Percentiles rank a stretch among this genome's conserved stretches.
phyloP scores from a whole-genome alignment of 768 basidiomycete species.

The Coprinopsis sp. region DNA sequence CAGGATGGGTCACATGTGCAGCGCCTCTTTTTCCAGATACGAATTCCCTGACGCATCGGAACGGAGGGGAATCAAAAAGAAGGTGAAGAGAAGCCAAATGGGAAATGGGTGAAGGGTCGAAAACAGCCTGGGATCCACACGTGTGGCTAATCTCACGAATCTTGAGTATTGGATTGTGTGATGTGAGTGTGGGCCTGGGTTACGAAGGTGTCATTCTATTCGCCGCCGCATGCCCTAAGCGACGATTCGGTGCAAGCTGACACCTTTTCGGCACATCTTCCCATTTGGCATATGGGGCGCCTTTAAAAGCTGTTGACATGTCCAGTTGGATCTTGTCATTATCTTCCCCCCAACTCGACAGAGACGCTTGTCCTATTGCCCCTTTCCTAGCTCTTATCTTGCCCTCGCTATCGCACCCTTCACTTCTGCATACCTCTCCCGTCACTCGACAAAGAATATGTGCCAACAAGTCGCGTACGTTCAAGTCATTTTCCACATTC shows the following conservation, averaged over 20 bases:
- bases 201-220: conserved; percentile 17
- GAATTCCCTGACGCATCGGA: conserved; percentile 32
- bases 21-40: no score
- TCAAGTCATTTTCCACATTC: neutral
- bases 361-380: no score
- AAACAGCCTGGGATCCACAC: conserved; percentile 17
- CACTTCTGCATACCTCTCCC: conserved; percentile 3
- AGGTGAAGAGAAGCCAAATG: conserved; percentile 10
- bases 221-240: conserved; percentile 24
- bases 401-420: conserved; percentile 1
- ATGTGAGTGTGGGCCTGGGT: conserved; percentile 15
- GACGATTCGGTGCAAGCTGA: conserved; percentile 14
- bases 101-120: no score
- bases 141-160: conserved; percentile 33
- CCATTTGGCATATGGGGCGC: conserved; percentile 21
- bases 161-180: conserved; percentile 9
- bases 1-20: no score
- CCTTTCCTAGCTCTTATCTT: conserved; percentile 5
- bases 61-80: conserved; percentile 16
- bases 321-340: conserved; percentile 14
- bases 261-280: conserved; percentile 18
- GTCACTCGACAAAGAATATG: conserved; percentile 36
- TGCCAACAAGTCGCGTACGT: conserved; percentile 76
- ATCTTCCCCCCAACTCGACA: conserved; percentile 10
- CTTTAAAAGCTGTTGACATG: conserved; percentile 16